Conservation (phyloP, 2,329 filamentous ascomycete genomes). For the Ceratocystis diversiconidia region DNA sequence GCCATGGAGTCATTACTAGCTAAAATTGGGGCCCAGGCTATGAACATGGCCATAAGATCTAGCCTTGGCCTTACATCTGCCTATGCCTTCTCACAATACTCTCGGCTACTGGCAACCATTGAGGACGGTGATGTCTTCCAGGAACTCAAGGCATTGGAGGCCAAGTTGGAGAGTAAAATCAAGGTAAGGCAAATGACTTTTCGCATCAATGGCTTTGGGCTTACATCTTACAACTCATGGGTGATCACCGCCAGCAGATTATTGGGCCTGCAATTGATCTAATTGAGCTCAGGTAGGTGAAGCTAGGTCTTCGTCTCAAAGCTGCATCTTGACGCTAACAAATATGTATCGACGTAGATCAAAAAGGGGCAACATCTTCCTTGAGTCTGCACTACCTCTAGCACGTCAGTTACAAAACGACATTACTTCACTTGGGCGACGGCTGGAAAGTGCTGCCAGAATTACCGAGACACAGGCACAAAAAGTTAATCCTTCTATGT, state of each 20-base stretch:
- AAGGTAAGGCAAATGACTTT: conserved; percentile 22
- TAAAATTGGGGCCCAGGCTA: conserved; percentile 50
- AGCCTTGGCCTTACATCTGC: conserved; percentile 73
- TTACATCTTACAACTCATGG: conserved; percentile 3
- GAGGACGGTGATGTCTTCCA: conserved; percentile 52
- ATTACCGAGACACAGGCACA: not conserved
- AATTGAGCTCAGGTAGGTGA: conserved; percentile 66
- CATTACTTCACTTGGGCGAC: conserved; percentile 64
- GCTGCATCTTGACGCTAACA: not conserved
- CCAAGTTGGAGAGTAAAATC: conserved; percentile 71
- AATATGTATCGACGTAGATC: conserved; percentile 27
- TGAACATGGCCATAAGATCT: conserved; percentile 84
- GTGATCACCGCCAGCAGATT: conserved; percentile 37
- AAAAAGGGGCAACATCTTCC: conserved; percentile 39
- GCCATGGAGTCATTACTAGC: conserved; percentile 55
- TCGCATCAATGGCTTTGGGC: not conserved
- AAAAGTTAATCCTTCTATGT: not conserved
- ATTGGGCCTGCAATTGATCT: conserved; percentile 83
- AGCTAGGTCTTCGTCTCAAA: not conserved
- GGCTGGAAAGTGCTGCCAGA: conserved; percentile 54
- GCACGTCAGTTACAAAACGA: conserved; percentile 73
- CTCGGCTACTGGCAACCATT: conserved; percentile 61
- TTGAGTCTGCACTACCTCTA: conserved; percentile 73
- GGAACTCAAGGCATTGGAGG: conserved; percentile 58
- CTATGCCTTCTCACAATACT: conserved; percentile 73